phyloP scores from a whole-genome alignment of 352 stramenopile genomes.

The Pythium grandisporangium region DNA sequence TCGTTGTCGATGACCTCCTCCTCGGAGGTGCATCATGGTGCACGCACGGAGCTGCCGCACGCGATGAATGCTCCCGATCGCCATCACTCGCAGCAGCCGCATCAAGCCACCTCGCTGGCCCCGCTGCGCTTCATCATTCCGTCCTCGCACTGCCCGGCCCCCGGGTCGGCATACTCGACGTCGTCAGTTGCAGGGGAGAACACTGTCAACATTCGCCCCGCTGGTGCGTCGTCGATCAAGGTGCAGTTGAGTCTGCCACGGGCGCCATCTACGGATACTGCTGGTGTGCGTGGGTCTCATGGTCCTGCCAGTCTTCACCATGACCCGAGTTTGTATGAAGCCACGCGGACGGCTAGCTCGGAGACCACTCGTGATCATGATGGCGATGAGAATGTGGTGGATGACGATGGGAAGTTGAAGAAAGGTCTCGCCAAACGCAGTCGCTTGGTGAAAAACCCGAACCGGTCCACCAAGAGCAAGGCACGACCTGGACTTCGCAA shows the following conservation, averaged over 20 bases:
- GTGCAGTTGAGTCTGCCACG: no score
- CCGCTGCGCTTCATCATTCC: conserved; percentile 76
- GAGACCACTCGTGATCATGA: no score
- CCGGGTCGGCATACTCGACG: conserved; percentile 14
- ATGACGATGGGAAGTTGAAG: conserved; percentile 18
- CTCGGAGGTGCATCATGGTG: no score
- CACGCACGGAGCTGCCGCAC: no score
- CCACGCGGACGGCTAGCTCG: no score
- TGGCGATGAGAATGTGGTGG: no score
- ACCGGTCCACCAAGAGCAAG: conserved; percentile 77
- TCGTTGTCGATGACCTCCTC: conserved; percentile 3
- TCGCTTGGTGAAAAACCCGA: conserved; percentile 45
- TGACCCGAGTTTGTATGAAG: no score
- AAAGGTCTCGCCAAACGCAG: conserved; percentile 40
- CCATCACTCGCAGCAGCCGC: conserved; percentile 1
- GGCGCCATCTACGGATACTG: no score
- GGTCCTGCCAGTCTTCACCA: no score
- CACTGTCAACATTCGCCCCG: conserved; percentile 8
- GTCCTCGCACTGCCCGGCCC: conserved; percentile 28
- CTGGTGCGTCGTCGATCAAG: conserved; percentile 5
- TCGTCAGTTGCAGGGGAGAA: conserved; percentile 2
- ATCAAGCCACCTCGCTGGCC: conserved; percentile 29
- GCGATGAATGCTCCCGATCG: neutral
- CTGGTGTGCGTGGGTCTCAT: no score
- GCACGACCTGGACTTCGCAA: conserved; percentile 75